These are phyloP conservation scores for Penicillium antarcticum DNA, from an alignment of 495 filamentous ascomycete genomes.

Conservation along the genomic window DNA sequence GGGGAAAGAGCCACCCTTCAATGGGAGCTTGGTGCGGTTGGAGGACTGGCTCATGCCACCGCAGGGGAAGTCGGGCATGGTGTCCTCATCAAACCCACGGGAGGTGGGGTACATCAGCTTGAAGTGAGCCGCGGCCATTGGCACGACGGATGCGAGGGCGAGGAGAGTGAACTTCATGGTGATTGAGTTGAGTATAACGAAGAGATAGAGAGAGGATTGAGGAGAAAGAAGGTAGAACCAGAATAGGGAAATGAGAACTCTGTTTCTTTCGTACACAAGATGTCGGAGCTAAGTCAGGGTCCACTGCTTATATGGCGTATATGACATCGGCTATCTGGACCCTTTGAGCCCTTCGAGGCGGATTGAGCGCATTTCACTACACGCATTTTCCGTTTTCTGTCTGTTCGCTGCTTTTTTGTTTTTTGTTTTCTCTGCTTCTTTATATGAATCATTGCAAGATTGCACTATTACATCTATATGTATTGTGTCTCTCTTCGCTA, in stretches of 20 bases:
- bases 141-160: conserved; percentile 28
- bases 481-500: too few species aligned
- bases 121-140: conserved; percentile 58
- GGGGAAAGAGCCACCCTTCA: conserved; percentile 45
- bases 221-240: neutral
- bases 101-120: conserved; percentile 52
- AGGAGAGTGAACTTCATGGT: conserved; percentile 27
- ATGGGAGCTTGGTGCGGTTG: conserved; percentile 49
- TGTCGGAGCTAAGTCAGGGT: neutral
- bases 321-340: neutral
- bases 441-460: too few species aligned
- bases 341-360: neutral
- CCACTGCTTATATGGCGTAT: neutral
- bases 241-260: neutral
- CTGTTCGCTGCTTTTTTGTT: neutral
- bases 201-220: neutral
- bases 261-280: neutral
- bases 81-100: conserved; percentile 53
- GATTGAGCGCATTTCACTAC: neutral
- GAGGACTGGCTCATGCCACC: conserved; percentile 48
- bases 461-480: too few species aligned
- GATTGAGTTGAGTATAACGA: neutral
- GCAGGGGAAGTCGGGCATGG: conserved; percentile 52
- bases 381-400: neutral
- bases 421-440: neutral